Base-by-base conservation (phyloP, 2,329 filamentous ascomycete genomes). In the Huntiella moniliformis region DNA sequence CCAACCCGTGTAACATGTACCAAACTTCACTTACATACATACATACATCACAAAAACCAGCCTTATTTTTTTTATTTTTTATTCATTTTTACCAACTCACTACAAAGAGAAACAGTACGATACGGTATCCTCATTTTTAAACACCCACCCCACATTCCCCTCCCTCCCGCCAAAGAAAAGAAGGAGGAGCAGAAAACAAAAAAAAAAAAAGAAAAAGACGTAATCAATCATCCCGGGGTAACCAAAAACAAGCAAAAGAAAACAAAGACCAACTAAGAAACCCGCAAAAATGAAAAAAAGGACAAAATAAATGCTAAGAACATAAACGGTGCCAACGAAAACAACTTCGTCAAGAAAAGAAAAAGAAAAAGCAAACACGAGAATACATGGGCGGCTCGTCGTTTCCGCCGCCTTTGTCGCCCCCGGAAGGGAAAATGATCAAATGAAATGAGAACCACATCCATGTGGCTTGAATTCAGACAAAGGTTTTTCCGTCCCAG, bases 111-210 rank as follows among this genome's bases (percentile, higher is more conserved):
- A 33, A 31, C 10, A 36, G 15, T n/a, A n/a, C 22, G 36, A 44
- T 7, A 43, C 16, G 22, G 22, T 28, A 28, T 28, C 22, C 22
- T 28, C 22, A 28, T 8, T 28, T 28, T 28, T 28, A 28, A 35
- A 52, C 13, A 38, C 35, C 35, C 13, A 17, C 39, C 39, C 16
- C 8, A 13, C 18, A 12, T 12, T n/a, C n/a, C 4, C 38, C 12
- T 17, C 17, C 17, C 15, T 28, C 39, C 15, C 39, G 10, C 13
- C 18, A 54, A 51, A 50, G 50, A 55, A 51, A 53, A 53, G 46
- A 46, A 52, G 52, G 55, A 47, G 51, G 47, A 45, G 44, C 51
- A 52, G 47, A 53, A 51, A 50, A 48, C 43, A 48, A 54, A 46
- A 35, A 32, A 45, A 42, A 49, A 17, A 45, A 40, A 42, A 36